Percentiles rank a stretch among this genome's conserved stretches.
These are phyloP conservation scores for Pythium sukuiense DNA, from an alignment of 352 stramenopile genomes.

Conservation along the genomic window DNA sequence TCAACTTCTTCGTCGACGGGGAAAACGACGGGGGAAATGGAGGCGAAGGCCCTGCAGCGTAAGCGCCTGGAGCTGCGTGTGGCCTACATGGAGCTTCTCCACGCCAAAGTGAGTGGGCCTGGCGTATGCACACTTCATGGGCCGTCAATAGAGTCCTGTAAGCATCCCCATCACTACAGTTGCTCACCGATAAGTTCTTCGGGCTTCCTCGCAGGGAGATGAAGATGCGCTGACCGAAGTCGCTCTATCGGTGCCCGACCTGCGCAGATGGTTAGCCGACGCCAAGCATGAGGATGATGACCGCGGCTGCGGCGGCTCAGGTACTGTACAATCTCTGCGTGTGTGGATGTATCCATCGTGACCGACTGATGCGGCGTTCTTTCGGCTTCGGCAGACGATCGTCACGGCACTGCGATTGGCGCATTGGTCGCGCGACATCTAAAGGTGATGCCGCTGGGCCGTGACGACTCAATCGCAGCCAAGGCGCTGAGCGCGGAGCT, in stretches of 20 bases:
- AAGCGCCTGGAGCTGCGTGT: constrained; percentile 29
- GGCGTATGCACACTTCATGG: neutral
- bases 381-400: constrained; percentile 2
- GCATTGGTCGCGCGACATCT: constrained; percentile 14
- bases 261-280: constrained; percentile 17
- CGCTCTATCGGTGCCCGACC: constrained; percentile 19
- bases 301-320: neutral
- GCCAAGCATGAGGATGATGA: constrained; percentile 2
- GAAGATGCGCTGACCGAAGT: constrained; percentile 19
- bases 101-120: constrained; percentile 11
- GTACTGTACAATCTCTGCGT: neutral
- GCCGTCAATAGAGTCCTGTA: neutral
- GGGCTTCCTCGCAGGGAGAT: constrained; percentile 21
- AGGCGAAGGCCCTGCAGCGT: neutral
- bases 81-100: constrained; percentile 24
- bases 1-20: constrained; percentile 10
- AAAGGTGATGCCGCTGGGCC: constrained; percentile 8
- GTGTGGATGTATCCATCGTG: neutral
- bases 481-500: constrained; percentile 14
- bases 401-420: neutral
- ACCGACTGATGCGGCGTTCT: constrained; percentile 7
- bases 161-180: neutral
- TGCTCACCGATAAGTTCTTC: constrained; percentile 13
- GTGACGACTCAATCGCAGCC: constrained; percentile 5
- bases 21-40: neutral